These are phyloP conservation scores for Curvularia sp. DNA, from an alignment of 2,329 filamentous ascomycete species.

Conservation along the genomic window DNA sequence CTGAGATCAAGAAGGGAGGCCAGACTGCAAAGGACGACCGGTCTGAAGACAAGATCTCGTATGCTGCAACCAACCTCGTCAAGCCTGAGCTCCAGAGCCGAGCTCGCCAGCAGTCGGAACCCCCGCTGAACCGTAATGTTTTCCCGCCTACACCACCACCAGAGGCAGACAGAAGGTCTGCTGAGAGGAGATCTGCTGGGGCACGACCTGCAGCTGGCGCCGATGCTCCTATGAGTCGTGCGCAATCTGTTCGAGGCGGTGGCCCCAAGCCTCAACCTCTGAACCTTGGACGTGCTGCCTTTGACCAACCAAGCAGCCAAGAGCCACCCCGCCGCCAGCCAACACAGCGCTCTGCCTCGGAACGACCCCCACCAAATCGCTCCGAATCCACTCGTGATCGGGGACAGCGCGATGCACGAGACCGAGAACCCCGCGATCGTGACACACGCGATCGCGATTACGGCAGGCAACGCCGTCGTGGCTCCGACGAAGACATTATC, in stretches of 20 bases:
- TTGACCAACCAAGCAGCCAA: conserved; percentile 49
- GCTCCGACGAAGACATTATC: conserved; percentile 56
- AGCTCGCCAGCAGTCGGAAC: conserved; percentile 81
- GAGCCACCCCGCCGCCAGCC: conserved; percentile 46
- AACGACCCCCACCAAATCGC: conserved; percentile 51
- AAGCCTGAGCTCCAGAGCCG: conserved; percentile 82
- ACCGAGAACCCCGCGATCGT: conserved; percentile 15
- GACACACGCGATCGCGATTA: conserved; percentile 25
- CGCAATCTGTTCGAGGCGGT: conserved; percentile 57
- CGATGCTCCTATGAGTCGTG: conserved; percentile 52
- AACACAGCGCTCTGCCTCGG: conserved; percentile 53
- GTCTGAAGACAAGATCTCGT: conserved; percentile 83
- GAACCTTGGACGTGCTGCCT: conserved; percentile 58
- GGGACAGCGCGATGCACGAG: conserved; percentile 17
- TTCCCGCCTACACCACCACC: conserved; percentile 99
- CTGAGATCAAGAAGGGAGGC: conserved; percentile 75
- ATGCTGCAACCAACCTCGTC: conserved; percentile 90
- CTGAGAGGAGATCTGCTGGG: conserved; percentile 25
- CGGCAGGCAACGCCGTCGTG: conserved; percentile 38
- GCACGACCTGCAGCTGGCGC: conserved; percentile 23
- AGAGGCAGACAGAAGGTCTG: conserved; percentile 69
- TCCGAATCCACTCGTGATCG: conserved; percentile 46
- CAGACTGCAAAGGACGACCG: conserved; percentile 74
- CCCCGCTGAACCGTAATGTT: conserved; percentile 76
- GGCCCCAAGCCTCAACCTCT: conserved; percentile 58